Evolutionary conservation across 2,329 filamentous ascomycete genomes (phyloP), one percentile per base, ranked within the genome.

Genomic region (Pyrenochaeta sp.): DNA sequence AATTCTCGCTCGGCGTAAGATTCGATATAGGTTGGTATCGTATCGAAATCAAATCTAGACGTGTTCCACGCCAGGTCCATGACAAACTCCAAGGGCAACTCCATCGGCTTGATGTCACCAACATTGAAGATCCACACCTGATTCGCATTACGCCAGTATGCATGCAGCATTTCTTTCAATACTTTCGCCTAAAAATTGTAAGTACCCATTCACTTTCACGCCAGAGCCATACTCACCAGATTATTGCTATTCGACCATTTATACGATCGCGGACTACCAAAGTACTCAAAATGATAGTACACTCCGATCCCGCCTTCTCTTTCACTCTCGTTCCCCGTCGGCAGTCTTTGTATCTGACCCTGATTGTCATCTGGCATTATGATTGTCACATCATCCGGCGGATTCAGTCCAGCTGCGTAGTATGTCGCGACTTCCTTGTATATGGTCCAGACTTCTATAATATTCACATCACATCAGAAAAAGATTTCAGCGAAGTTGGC

Each of bases 1-100:
- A 60, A 48, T 9, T 53, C 49, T 1, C 53, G 44, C 13, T 42
- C 39, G 3, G 44, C 35, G 22, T 41, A 50, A 5, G 37, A 22
- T 11, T 40, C 9, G 11, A 55, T 29, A 26, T 52, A 55, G 8
- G 11, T 17, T 78, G 14, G 86, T 74, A 72, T 87, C 79, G 56
- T 58, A 3, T 45, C 19, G n/a, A 39, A 48, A 27, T 40, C 24
- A 15, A 51, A 46, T 7, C 34, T 42, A 4, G 40, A 36, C 3
- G 36, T n/a, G 20, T 63, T 52, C 53, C 53, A 60, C 4, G 55
- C 55, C 10, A 60, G 18, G 32, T 53, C 53, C 53, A 60, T 55
- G n/a, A 49, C 41, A 35, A 55, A 56, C 9, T 27, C 22, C 18
- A 55, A 39, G 3, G 56, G 53, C 3, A 58, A 21, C 34, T 58